A percentile compares a stretch with the other conserved stretches of the same genome.
These are phyloP conservation scores for Alternaria arbusti DNA, from an alignment of 2,329 filamentous ascomycete genomes.

Conservation along the genomic window DNA sequence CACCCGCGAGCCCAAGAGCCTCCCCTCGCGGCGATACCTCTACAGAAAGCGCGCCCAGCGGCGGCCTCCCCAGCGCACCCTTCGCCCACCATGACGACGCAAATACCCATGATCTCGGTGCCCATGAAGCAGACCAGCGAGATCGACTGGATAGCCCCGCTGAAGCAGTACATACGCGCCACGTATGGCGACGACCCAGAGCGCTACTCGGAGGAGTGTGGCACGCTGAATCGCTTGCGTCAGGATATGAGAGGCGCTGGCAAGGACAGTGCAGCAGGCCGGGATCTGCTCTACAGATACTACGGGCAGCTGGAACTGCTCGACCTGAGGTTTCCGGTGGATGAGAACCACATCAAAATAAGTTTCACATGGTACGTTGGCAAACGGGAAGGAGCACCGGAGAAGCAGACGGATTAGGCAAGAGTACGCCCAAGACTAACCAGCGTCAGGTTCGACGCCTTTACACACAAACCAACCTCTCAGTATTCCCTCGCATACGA, in stretches of 20 bases:
- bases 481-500: conserved; percentile 98
- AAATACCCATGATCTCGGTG: conserved; percentile 92
- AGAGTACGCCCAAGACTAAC: conserved; percentile 24
- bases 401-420: neutral
- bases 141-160: conserved; percentile 93
- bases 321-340: conserved; percentile 93
- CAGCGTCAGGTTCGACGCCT: conserved; percentile 89
- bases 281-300: conserved; percentile 94
- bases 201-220: conserved; percentile 93
- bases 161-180: conserved; percentile 91
- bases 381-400: neutral
- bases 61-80: conserved; percentile 10
- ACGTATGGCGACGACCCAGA: conserved; percentile 97
- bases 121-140: conserved; percentile 94
- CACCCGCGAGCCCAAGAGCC: neutral
- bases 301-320: conserved; percentile 96
- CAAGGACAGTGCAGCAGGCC: conserved; percentile 91
- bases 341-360: conserved; percentile 99
- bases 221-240: conserved; percentile 87
- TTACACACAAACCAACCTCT: conserved; percentile 95
- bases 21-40: conserved; percentile 17
- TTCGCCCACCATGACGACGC: conserved; percentile 41
- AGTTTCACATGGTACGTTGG: conserved; percentile 86
- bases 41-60: conserved; percentile 22
- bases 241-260: conserved; percentile 99